Conservation (phyloP, 1,284 basidiomycete genomes). For the Ustanciosporium gigantosporum region DNA sequence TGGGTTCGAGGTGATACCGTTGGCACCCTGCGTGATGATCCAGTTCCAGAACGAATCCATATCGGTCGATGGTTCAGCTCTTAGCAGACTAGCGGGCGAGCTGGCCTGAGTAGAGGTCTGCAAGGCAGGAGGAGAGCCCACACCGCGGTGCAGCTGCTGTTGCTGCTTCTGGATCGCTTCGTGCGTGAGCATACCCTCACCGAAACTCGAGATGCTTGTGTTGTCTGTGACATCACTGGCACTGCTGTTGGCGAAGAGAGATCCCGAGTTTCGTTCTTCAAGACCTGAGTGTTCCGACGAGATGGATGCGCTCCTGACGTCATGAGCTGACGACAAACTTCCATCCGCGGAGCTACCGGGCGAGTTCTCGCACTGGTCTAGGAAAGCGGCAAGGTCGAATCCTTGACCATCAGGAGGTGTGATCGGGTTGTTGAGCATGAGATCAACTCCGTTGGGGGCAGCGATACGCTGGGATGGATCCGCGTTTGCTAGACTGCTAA, state of each 20-base stretch:
- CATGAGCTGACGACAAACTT: slow-evolving; percentile 21
- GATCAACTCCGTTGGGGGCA: slow-evolving; percentile 39
- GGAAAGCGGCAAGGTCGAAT: slow-evolving; percentile 40
- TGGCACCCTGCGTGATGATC: slow-evolving; percentile 48
- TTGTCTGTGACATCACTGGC: slow-evolving; percentile 17
- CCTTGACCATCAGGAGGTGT: slow-evolving; percentile 38
- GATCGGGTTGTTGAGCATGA: slow-evolving; percentile 32
- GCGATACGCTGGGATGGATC: slow-evolving; percentile 17
- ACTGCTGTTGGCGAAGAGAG: slow-evolving; percentile 11
- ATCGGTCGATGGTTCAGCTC: slow-evolving; percentile 10
- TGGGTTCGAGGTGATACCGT: slow-evolving; percentile 15
- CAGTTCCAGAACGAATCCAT: slow-evolving; percentile 55
- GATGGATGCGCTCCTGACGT: slow-evolving; percentile 15
- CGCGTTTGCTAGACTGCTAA: slow-evolving; percentile 7
- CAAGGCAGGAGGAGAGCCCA: background rate
- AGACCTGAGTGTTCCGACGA: slow-evolving; percentile 24
- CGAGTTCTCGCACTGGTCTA: slow-evolving; percentile 43
- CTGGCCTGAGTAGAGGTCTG: slow-evolving; percentile 6
- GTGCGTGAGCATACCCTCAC: slow-evolving; percentile 22
- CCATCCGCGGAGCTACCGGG: slow-evolving; percentile 35
- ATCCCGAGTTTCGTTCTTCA: slow-evolving; percentile 16
- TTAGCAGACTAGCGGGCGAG: slow-evolving; percentile 6
- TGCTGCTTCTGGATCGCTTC: slow-evolving; percentile 28
- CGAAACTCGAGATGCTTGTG: slow-evolving; percentile 27
- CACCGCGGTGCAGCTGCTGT: slow-evolving; percentile 13